Conservation (phyloP, 305 asterid species). For the Coffea humblotiana region DNA sequence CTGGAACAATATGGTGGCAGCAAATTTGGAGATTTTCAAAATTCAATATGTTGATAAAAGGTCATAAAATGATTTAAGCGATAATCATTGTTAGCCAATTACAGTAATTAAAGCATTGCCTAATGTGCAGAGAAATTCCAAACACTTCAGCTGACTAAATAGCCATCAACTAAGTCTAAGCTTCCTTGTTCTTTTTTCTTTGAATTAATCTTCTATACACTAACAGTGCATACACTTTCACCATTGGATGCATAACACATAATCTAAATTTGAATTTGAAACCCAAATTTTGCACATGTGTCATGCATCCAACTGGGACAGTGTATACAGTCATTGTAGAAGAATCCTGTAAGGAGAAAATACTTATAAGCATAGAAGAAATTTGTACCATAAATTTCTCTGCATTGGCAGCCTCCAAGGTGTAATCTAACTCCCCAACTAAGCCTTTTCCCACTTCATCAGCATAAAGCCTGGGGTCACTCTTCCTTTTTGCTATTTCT, state of each 20-base stretch:
- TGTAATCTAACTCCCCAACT: constrained; percentile 94
- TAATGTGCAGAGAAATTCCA: neutral
- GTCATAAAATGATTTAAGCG: neutral
- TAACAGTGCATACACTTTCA: too few species aligned
- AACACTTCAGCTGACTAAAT: constrained; percentile 1
- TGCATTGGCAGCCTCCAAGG: constrained; percentile 88
- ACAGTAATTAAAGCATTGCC: neutral
- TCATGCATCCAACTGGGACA: too few species aligned
- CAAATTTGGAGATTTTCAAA: neutral
- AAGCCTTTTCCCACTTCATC: constrained; percentile 98
- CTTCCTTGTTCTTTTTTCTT: neutral
- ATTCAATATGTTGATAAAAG: neutral
- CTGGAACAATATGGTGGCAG: neutral
- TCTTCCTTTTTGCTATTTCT: constrained; percentile 80
- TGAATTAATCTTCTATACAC: too few species aligned
- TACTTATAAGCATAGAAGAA: neutral
- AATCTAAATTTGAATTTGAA: too few species aligned
- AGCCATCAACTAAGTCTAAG: neutral
- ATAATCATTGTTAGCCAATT: neutral
- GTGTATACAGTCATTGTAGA: too few species aligned
- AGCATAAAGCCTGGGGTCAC: constrained; percentile 82
- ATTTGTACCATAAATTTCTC: constrained; percentile 65
- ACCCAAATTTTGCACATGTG: too few species aligned
- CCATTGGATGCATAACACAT: too few species aligned
- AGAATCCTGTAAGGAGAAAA: neutral